Evolutionary conservation across 352 stramenopile genomes (phyloP), one percentile per base, ranked within the genome.

Genomic region (Phytopythium vexans): DNA sequence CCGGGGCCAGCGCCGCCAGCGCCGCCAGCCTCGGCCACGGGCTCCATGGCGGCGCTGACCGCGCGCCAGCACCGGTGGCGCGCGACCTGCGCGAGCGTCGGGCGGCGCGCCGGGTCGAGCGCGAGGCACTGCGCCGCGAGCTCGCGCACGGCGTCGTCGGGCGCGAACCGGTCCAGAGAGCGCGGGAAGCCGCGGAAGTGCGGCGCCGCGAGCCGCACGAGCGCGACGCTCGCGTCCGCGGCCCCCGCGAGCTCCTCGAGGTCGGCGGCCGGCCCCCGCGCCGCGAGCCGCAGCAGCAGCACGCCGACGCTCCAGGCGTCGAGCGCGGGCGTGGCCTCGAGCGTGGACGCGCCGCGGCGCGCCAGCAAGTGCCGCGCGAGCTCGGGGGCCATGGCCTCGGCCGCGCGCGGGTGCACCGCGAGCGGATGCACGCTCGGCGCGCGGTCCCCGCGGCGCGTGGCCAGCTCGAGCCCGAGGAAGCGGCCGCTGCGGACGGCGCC

Each of bases 261-360:
- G 8, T 42, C 33, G 8, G 36, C 34, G 46, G 35, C 27, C 21
- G 21, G 21, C 21, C 21, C 21, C 21, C 21, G 21, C 1, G 21
- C 21, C 21, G 2, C 21, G 21, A 27, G 21, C 21, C 21, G 21
- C 21, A 88, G 56, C 3, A 86, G 71, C 10, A 83, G 62, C 12
- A 86, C 65, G 0, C 79, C 77, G 15, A 88, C 56, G 46, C 72
- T 74, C 79, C 79, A 90, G 11, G 82, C 58, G 56, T 90, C 79
- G 34, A 81, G 66, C 8, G 74, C 58, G 1, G 63, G 39, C 1
- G 70, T 66, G 16, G 76, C 63, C 32, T 52, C 47, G 4, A 71
- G 50, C 7, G 57, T 42, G 8, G 27, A 32, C 5, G 46, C 33
- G 0, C 32, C 21, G 3, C 33, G 32, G n/a, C 15, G 3, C 15